Percentiles rank a stretch among this genome's conserved stretches.
These are phyloP conservation scores for Plantago coronopus DNA, from an alignment of 305 asterid genomes.

Conservation along the genomic window DNA sequence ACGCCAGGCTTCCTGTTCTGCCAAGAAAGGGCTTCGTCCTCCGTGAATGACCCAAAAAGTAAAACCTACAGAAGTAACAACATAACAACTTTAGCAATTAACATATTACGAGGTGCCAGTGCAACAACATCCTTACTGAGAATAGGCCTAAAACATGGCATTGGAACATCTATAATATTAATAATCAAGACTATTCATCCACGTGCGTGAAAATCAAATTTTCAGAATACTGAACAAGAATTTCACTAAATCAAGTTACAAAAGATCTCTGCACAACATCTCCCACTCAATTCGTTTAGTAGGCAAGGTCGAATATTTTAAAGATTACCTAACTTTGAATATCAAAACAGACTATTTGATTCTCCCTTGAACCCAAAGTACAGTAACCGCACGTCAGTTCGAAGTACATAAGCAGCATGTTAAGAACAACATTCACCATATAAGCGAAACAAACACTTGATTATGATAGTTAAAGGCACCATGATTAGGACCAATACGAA, in stretches of 20 bases:
- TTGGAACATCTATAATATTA: too few relatives aligned
- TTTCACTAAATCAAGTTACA: neutral
- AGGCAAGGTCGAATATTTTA: neutral
- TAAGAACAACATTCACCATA: too few relatives aligned
- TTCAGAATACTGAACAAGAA: neutral
- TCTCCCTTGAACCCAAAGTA: neutral
- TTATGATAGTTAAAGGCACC: too few relatives aligned
- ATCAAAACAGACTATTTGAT: neutral
- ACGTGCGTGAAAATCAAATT: neutral
- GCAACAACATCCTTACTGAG: neutral
- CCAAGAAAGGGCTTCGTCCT: constrained; percentile 66
- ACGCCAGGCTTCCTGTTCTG: constrained; percentile 26
- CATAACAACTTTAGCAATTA: constrained; percentile 12
- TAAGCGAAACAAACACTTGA: too few relatives aligned
- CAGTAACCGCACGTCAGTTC: neutral
- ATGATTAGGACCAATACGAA: too few relatives aligned
- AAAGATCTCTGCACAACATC: neutral
- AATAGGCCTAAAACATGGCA: neutral
- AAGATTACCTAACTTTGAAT: neutral
- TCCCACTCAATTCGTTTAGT: neutral
- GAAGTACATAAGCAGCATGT: neutral
- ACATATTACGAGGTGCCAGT: neutral
- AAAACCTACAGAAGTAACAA: constrained; percentile 41
- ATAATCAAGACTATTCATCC: too few relatives aligned
- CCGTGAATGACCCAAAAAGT: constrained; percentile 86